Percentiles rank a stretch among this genome's conserved stretches.
phyloP scores from a whole-genome alignment of 2,329 filamentous ascomycete species.

The Ascochyta pisi region DNA sequence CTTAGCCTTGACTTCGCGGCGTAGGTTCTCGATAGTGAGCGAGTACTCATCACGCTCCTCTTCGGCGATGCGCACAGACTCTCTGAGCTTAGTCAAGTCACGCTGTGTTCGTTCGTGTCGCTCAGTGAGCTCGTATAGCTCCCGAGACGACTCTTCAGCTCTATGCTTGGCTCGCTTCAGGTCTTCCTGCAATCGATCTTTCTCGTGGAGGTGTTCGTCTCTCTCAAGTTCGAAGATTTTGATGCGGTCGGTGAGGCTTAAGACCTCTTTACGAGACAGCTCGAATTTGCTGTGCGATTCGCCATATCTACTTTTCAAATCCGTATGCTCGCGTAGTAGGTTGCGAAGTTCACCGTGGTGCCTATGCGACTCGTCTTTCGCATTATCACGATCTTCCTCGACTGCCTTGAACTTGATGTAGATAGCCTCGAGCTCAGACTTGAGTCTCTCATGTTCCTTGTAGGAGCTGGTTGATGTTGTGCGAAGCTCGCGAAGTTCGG shows the following conservation, averaged over 20 bases:
- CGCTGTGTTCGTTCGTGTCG: slow-evolving; percentile 32
- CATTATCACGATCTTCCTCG: slow-evolving; percentile 30
- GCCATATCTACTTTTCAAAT: slow-evolving; percentile 32
- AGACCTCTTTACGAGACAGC: slow-evolving; percentile 30
- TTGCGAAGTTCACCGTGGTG: slow-evolving; percentile 32
- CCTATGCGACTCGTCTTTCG: slow-evolving; percentile 28
- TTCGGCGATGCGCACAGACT: slow-evolving; percentile 26
- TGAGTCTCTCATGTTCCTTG: slow-evolving; percentile 27
- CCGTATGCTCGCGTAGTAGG: slow-evolving; percentile 31
- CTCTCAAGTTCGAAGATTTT: slow-evolving; percentile 33
- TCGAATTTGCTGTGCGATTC: slow-evolving; percentile 30
- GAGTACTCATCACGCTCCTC: slow-evolving; percentile 32
- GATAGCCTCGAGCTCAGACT: slow-evolving; percentile 25
- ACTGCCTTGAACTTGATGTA: slow-evolving; percentile 25
- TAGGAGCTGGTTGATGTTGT: slow-evolving; percentile 12
- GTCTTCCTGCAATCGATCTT: slow-evolving; percentile 34
- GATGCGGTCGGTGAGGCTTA: slow-evolving; percentile 29
- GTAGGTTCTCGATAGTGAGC: slow-evolving; percentile 28
- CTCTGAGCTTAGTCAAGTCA: slow-evolving; percentile 32
- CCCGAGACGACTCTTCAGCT: slow-evolving; percentile 28
- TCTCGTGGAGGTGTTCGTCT: slow-evolving; percentile 34
- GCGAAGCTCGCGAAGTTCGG: slow-evolving; percentile 26
- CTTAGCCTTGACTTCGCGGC: slow-evolving; percentile 32
- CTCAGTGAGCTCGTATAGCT: slow-evolving; percentile 32
- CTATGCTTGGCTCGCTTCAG: slow-evolving; percentile 28